A percentile compares a stretch with the other conserved stretches of the same genome.
phyloP scores from a whole-genome alignment of 2,329 filamentous ascomycete genomes.

The Alternaria consortialis region DNA sequence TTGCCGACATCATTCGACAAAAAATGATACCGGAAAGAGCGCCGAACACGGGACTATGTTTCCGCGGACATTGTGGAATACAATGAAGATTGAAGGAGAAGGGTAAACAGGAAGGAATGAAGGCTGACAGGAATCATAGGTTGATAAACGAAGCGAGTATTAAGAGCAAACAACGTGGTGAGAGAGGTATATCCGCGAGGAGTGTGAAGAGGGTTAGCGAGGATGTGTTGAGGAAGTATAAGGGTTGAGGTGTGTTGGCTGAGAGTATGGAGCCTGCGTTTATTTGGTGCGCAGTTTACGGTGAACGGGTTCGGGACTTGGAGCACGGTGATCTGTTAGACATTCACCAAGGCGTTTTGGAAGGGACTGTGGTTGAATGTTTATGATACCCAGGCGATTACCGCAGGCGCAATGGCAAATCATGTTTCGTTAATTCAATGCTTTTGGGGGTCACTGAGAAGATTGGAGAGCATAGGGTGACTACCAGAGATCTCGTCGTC shows the following conservation, averaged over 20 bases:
- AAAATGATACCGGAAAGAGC: too few species aligned
- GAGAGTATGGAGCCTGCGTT: not conserved
- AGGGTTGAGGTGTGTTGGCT: slow-evolving; percentile 33
- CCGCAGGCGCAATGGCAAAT: not conserved
- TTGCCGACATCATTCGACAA: too few species aligned
- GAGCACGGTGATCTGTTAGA: rapidly evolving
- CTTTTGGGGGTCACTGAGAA: too few species aligned
- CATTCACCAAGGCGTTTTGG: not conserved
- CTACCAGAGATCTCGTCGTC: too few species aligned
- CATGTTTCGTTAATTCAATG: too few species aligned
- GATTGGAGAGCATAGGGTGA: too few species aligned
- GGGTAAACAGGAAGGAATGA: not conserved
- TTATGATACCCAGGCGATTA: not conserved
- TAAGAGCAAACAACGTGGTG: slow-evolving; percentile 75
- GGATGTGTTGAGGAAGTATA: slow-evolving; percentile 55
- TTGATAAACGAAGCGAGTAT: slow-evolving; percentile 83
- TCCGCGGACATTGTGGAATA: rapidly evolving
- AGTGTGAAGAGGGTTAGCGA: slow-evolving; percentile 80
- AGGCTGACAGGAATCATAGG: slow-evolving; percentile 53
- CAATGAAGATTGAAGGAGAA: too few species aligned
- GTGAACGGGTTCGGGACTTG: not conserved
- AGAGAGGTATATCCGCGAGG: slow-evolving; percentile 76
- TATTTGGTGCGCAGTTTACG: not conserved
- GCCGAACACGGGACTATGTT: rapidly evolving
- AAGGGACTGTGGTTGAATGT: not conserved